These are phyloP conservation scores for Clausena lansium DNA, from an alignment of 345 rosid genomes.

Conservation along the genomic window DNA sequence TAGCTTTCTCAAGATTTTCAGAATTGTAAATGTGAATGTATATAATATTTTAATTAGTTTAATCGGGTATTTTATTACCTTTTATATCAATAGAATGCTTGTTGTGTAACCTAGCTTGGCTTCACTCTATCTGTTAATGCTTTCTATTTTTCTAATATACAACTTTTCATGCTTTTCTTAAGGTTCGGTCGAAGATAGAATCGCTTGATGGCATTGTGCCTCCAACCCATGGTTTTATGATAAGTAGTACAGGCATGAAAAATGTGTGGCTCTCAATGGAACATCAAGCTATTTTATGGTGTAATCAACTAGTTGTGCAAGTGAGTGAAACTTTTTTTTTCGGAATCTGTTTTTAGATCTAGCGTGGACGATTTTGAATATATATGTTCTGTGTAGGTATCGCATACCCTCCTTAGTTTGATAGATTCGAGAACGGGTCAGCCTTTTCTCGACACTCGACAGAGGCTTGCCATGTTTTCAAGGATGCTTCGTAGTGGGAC, in stretches of 20 bases:
- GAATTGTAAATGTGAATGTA: background rate
- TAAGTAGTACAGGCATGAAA: conserved; percentile 86
- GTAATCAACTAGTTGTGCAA: conserved; percentile 95
- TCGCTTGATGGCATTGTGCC: conserved; percentile 95
- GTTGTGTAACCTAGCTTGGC: background rate
- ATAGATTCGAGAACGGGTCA: conserved; percentile 71
- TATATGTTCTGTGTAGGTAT: conserved; percentile 55
- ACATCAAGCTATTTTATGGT: conserved; percentile 98
- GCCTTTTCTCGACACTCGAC: conserved; percentile 57
- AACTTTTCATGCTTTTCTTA: conserved; percentile 19
- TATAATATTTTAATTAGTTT: background rate
- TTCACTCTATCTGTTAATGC: background rate
- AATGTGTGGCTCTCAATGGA: conserved; percentile 99
- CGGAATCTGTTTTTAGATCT: conserved; percentile 5
- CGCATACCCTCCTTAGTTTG: conserved; percentile 96
- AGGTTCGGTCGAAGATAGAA: conserved; percentile 86
- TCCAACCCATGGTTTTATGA: conserved; percentile 80
- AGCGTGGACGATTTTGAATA: conserved; percentile 23
- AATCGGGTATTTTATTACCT: background rate
- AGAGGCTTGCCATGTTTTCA: conserved; percentile 61
- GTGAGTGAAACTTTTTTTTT: conserved; percentile 45
- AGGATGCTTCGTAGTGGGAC: conserved; percentile 89
- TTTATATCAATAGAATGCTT: background rate
- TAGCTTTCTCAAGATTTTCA: background rate
- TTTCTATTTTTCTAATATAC: background rate